These are phyloP conservation scores for Fistulifera solaris DNA, from an alignment of 108 stramenopile species.

Conservation along the genomic window DNA sequence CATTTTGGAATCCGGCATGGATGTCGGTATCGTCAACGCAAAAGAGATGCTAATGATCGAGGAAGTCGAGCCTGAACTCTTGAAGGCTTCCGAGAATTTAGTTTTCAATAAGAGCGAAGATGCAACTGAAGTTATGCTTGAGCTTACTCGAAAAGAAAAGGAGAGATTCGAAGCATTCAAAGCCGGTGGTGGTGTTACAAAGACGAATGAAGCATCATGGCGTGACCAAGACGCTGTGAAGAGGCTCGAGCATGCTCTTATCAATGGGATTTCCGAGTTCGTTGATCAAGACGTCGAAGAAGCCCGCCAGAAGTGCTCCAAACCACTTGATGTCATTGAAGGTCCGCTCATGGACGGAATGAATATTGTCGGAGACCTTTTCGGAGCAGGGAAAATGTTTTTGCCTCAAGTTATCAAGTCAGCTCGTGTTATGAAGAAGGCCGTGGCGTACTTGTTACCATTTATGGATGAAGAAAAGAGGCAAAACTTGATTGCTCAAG, in stretches of 20 bases:
- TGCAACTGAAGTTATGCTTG: conserved; percentile 88
- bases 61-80: conserved; percentile 78
- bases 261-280: conserved; percentile 97
- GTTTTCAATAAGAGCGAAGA: conserved; percentile 71
- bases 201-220: conserved; percentile 56
- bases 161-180: conserved; percentile 65
- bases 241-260: conserved; percentile 91
- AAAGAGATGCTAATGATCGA: conserved; percentile 73
- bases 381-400: conserved; percentile 99
- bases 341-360: conserved; percentile 99
- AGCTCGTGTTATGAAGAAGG: conserved; percentile 99
- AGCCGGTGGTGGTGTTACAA: conserved; percentile 40
- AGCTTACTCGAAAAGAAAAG: conserved; percentile 70
- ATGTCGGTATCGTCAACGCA: conserved; percentile 97
- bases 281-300: conserved; percentile 88
- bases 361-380: conserved; percentile 98
- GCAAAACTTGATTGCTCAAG: conserved; percentile 70
- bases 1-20: conserved; percentile 89
- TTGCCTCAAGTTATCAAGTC: conserved; percentile 99
- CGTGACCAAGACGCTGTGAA: conserved; percentile 75
- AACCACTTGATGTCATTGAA: conserved; percentile 97
- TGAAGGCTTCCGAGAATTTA: conserved; percentile 69
- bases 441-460: conserved; percentile 96
- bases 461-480: conserved; percentile 99
- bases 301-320: conserved; percentile 48